Conservation (phyloP, 2,329 filamentous ascomycete species). For the Aspergillus persii region DNA sequence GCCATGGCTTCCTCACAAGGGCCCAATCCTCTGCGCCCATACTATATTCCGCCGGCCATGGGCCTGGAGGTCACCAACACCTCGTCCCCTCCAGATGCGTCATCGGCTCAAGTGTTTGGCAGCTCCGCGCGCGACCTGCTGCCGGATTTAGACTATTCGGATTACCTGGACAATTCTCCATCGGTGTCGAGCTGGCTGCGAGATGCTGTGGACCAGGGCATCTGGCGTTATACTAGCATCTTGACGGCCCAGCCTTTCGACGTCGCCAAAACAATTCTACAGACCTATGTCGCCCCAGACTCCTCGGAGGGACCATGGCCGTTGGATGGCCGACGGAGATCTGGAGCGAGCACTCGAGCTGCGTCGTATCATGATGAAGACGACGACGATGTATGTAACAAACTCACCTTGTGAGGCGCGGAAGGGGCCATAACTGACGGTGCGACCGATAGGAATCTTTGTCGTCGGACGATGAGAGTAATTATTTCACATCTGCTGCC, state of each 20-base stretch:
- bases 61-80: slow-evolving; percentile 52
- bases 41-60: slow-evolving; percentile 65
- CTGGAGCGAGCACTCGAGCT: slow-evolving; percentile 23
- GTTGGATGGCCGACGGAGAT: slow-evolving; percentile 28
- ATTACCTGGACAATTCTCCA: slow-evolving; percentile 76
- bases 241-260: slow-evolving; percentile 94
- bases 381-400: slow-evolving; percentile 3
- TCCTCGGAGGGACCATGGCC: slow-evolving; percentile 32
- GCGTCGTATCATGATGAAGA: slow-evolving; percentile 36
- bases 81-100: slow-evolving; percentile 35
- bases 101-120: slow-evolving; percentile 52
- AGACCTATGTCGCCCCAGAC: slow-evolving; percentile 60
- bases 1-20: slow-evolving; percentile 47
- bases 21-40: slow-evolving; percentile 59
- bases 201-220: slow-evolving; percentile 74
- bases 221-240: slow-evolving; percentile 90
- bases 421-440: background rate
- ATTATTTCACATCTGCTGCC: slow-evolving; percentile 73
- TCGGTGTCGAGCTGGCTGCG: slow-evolving; percentile 72
- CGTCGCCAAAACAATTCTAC: slow-evolving; percentile 89
- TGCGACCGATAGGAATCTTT: slow-evolving; percentile 34
- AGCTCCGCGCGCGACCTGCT: slow-evolving; percentile 78
- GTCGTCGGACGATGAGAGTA: slow-evolving; percentile 70
- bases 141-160: slow-evolving; percentile 86
- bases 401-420: background rate